Percentiles rank a stretch among this genome's conserved stretches.
Conservation (phyloP, 2,329 filamentous ascomycete species). For the Exophiala alcalophila region DNA sequence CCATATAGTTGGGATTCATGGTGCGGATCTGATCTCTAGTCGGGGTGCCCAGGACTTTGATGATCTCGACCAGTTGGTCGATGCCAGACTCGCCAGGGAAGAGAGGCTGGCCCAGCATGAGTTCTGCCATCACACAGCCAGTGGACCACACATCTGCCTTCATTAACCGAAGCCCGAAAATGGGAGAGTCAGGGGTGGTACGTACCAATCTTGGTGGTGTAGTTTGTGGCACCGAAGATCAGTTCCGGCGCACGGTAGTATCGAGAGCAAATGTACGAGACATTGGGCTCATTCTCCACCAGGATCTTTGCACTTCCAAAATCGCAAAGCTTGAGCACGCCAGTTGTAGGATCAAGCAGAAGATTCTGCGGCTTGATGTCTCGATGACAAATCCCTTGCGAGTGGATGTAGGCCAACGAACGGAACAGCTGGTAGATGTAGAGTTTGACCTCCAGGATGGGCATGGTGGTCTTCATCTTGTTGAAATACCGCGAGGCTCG, state of each 20-base stretch:
- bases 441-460: constrained; percentile 95
- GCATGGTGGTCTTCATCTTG: constrained; percentile 99
- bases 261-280: constrained; percentile 98
- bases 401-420: constrained; percentile 97
- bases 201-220: constrained; percentile 99
- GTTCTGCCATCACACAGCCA: constrained; percentile 97
- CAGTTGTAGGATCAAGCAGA: constrained; percentile 83
- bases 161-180: constrained; percentile 13
- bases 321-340: constrained; percentile 94
- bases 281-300: constrained; percentile 97
- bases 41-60: constrained; percentile 95
- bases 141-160: constrained; percentile 93
- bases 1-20: constrained; percentile 99
- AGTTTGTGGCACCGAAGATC: constrained; percentile 98
- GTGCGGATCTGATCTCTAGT: constrained; percentile 97
- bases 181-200: constrained; percentile 17
- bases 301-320: constrained; percentile 98
- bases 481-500: constrained; percentile 98
- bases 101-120: constrained; percentile 96
- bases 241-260: constrained; percentile 98
- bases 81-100: constrained; percentile 99
- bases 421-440: constrained; percentile 99
- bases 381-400: constrained; percentile 96
- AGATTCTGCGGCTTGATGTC: constrained; percentile 99
- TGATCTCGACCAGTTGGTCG: constrained; percentile 97